Percentiles rank a stretch among this genome's conserved stretches.
Evolutionary conservation across 2,329 filamentous ascomycete genomes (phyloP).

Genomic region (Paraphaeosphaeria minitans): DNA sequence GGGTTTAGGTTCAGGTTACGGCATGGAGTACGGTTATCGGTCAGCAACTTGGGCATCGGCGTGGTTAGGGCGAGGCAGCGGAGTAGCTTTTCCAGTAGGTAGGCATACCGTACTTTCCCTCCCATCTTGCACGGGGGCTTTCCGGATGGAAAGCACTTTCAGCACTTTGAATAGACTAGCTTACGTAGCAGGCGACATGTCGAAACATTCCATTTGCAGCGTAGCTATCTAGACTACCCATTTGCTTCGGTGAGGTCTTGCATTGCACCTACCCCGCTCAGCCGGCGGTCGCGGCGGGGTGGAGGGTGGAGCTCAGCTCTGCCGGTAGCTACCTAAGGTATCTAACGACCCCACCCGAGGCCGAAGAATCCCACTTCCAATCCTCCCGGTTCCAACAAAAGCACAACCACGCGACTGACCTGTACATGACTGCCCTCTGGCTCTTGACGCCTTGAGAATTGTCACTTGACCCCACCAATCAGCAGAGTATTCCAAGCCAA

Average conservation of each 20-base stretch:
- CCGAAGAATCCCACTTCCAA: neutral
- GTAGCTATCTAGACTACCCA: too few species aligned
- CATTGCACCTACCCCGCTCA: constrained; percentile 14
- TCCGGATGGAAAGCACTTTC: neutral
- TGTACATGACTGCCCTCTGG: neutral
- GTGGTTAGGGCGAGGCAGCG: constrained; percentile 5
- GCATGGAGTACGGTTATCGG: constrained; percentile 11
- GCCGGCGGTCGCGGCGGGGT: constrained; percentile 2
- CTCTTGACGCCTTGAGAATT: too few species aligned
- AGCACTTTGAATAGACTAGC: too few species aligned
- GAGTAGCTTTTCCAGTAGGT: constrained; percentile 13
- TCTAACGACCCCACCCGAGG: constrained; percentile 2
- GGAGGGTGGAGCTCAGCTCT: constrained; percentile 7
- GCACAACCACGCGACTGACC: neutral
- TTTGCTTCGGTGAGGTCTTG: constrained; percentile 1
- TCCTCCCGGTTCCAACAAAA: neutral
- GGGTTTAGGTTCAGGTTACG: constrained; percentile 12
- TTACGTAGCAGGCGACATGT: constrained; percentile 14
- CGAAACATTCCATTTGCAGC: constrained; percentile 7
- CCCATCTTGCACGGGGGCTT: neutral
- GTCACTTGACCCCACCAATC: neutral
- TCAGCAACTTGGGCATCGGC: constrained; percentile 11
- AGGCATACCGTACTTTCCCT: neutral
- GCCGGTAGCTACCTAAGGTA: neutral
- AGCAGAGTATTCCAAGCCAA: neutral